Base-by-base conservation (phyloP, 345 rosid genomes). In the Salix viminalis region DNA sequence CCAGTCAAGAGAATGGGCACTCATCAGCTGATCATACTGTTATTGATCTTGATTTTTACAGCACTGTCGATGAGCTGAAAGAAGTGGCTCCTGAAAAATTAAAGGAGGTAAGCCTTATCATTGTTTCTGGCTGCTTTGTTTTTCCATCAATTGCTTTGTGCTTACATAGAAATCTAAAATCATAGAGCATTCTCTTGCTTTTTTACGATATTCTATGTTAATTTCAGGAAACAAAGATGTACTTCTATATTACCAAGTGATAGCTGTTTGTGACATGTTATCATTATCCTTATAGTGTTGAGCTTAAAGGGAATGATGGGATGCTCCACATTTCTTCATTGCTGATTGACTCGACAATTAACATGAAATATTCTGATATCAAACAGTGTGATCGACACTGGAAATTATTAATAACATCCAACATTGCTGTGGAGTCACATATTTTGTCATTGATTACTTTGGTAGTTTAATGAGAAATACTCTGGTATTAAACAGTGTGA, bases 31-130 rank as follows among this genome's bases (percentile, higher is more conserved):
- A 86, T 73, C 88, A 79, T 71, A 77, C 81, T 18, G 75, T 85
- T 75, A 87, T 93, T 75, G 95, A 96, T 84, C 97, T 96, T 81
- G 97, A 92, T 83, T 93, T 89, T 87, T 93, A 96, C 86, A 88
- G 92, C 75, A 84, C 97, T 34, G 90, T 89, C 48, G 99, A 92
- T 83, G 99, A 94, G 85, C 85, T 96, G 75, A 70, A 91, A 83
- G 96, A 91, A 77, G 90, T 96, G 46, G 99, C 98, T 78, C 89
- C 98, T 11, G 46, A 41, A 41, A 41, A 41, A 41, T 41, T 41
- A 41, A 41, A 41, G 46, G 46, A 41, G 13, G 46, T 41, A 41
- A 11, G 46, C 46, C 46, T 10, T 41, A 11, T 41, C 13, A 41
- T 10, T 41, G 11, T 41, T 41, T 41, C 14, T 41, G 46, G 46